phyloP scores from a whole-genome alignment of 2,329 filamentous ascomycete genomes.

The Colletotrichum viniferum region DNA sequence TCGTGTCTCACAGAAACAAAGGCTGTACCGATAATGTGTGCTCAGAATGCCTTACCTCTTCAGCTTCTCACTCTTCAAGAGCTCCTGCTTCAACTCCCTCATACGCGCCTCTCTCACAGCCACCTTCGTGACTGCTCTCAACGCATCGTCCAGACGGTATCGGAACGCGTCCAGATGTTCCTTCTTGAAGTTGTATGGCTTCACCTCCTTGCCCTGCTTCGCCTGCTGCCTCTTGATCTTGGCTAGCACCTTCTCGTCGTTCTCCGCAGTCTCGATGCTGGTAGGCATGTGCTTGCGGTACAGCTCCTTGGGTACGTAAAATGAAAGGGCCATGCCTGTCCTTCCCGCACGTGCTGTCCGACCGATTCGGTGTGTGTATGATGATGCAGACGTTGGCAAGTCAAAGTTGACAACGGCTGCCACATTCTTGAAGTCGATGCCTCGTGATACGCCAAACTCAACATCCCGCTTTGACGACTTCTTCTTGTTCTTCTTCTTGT shows the following conservation, averaged over 20 bases:
- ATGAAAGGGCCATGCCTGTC: slow-evolving; percentile 93
- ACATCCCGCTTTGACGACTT: slow-evolving; percentile 72
- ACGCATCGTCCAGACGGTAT: slow-evolving; percentile 91
- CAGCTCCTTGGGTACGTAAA: slow-evolving; percentile 81
- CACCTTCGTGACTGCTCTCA: slow-evolving; percentile 87
- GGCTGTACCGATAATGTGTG: background rate
- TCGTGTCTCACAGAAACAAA: background rate
- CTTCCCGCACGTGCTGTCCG: slow-evolving; percentile 91
- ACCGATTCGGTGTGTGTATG: slow-evolving; percentile 96
- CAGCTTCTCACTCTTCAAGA: slow-evolving; percentile 92
- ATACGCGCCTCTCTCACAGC: slow-evolving; percentile 89
- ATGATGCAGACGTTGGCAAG: slow-evolving; percentile 84
- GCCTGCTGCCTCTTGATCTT: slow-evolving; percentile 81
- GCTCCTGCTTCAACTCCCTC: slow-evolving; percentile 84
- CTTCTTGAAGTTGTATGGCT: slow-evolving; percentile 95
- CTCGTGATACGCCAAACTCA: slow-evolving; percentile 85
- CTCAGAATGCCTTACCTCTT: slow-evolving; percentile 56
- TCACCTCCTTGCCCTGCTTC: slow-evolving; percentile 80
- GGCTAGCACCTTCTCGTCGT: slow-evolving; percentile 83
- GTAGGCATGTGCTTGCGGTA: slow-evolving; percentile 93
- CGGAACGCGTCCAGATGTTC: slow-evolving; percentile 91
- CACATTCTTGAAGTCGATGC: slow-evolving; percentile 94
- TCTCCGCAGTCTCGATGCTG: slow-evolving; percentile 72
- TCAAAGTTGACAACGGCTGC: slow-evolving; percentile 97
- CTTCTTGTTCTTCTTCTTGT: slow-evolving; percentile 66